Evolutionary conservation across 1,284 basidiomycete genomes (phyloP), one percentile per base, ranked within the genome.

Genomic region (Pseudozyma pruni): DNA sequence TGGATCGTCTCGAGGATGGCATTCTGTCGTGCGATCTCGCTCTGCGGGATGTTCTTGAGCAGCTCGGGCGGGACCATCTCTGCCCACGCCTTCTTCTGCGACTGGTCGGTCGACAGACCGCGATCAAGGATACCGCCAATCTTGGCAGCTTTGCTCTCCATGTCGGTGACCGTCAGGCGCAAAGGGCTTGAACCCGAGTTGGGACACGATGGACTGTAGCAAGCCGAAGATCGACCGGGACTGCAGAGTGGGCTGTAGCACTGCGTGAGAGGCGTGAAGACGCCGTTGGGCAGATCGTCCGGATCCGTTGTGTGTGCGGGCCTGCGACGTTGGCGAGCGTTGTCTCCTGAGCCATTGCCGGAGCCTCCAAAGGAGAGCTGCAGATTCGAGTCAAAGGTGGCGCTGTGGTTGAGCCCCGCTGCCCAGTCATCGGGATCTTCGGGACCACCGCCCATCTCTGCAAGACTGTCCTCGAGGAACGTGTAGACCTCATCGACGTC

Each of bases 171-270:
- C 13, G 32, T 38, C 25, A 51, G 32, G 35, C 19, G 72, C 58
- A 72, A 31, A 17, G 62, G 63, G 42, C 59, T 56, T 35, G 41
- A 29, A 33, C 40, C 23, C 40, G 74, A 60, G 38, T 69, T 61
- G 9, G 75, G 70, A 53, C 81, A 79, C 45, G 70, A 69, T 7
- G 47, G 49, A 22, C 62, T 63, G 54, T 75, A 82, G 66, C 78
- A 79, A 3, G 23, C 29, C 1, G 50, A 47, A 3, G 38, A 48
- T 19, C 42, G 43, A 1, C 43, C 61, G 27, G 77, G 44, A 88
- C 89, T 83, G 84, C 96, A 98, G 35, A 96, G 98, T 10, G 96
- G 94, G 39, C 93, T 96, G 85, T 98, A 98, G 83, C 96, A 99
- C 79, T 94, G 93, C 0, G 94, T 95, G 62, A 99, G 86, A 20